These are phyloP conservation scores for Thielaviopsis populi DNA, from an alignment of 2,329 filamentous ascomycete genomes.

Conservation along the genomic window DNA sequence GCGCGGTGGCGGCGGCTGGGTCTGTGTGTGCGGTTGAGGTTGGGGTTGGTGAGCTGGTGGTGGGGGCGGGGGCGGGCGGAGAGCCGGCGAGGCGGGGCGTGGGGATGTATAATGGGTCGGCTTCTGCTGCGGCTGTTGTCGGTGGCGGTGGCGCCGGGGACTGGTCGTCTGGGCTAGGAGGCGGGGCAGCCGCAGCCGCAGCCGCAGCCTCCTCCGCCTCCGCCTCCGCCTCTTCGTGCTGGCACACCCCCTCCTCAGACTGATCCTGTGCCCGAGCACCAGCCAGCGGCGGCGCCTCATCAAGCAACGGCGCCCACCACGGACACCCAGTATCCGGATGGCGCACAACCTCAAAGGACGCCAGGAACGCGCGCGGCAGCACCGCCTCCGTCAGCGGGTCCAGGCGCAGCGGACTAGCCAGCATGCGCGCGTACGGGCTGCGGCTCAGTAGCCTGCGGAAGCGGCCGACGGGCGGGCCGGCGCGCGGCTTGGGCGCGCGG, in stretches of 20 bases:
- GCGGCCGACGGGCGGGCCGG: conserved; percentile 22
- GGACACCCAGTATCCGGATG: conserved; percentile 38
- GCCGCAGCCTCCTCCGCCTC: neutral
- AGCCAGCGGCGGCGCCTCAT: neutral
- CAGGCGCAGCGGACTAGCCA: conserved; percentile 43
- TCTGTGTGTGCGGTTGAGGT: neutral
- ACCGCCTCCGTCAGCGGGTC: conserved; percentile 34
- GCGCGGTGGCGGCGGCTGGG: neutral
- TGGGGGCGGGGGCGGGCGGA: too few relatives aligned
- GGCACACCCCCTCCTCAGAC: neutral
- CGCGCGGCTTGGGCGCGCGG: conserved; percentile 25
- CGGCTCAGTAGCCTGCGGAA: conserved; percentile 44
- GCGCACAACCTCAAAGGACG: conserved; percentile 41
- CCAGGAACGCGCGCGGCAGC: conserved; percentile 48
- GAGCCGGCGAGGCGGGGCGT: conserved; percentile 7
- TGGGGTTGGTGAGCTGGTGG: too few relatives aligned
- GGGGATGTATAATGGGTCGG: conserved; percentile 9
- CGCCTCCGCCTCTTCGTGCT: too few relatives aligned
- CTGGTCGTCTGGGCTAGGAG: neutral
- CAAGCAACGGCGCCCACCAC: conserved; percentile 39
- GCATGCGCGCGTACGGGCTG: conserved; percentile 50
- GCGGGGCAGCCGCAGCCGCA: neutral
- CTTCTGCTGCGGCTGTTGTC: conserved; percentile 11
- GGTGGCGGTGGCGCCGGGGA: neutral
- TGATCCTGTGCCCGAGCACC: neutral